phyloP scores from a whole-genome alignment of 2,329 filamentous ascomycete genomes.

The Calycina marina region DNA sequence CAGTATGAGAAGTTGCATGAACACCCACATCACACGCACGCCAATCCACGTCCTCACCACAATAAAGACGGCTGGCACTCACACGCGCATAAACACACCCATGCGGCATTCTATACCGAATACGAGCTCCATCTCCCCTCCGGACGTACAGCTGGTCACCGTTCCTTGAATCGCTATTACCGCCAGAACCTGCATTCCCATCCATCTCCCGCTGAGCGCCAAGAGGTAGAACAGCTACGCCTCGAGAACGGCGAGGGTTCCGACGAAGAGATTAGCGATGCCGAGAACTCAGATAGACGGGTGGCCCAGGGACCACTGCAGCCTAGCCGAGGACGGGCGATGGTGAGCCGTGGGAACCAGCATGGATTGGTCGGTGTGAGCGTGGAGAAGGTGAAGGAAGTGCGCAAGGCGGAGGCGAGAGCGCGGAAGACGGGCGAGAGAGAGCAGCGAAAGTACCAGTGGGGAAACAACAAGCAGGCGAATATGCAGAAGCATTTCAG shows the following conservation, averaged over 20 bases:
- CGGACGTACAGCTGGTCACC: constrained; percentile 78
- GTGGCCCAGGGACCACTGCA: no score
- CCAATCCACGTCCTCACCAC: constrained; percentile 57
- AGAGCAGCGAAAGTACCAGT: constrained; percentile 47
- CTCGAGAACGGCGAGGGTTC: constrained; percentile 38
- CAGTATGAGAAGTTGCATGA: constrained; percentile 59
- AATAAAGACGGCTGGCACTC: constrained; percentile 69
- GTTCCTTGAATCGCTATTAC: constrained; percentile 76
- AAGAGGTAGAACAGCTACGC: constrained; percentile 49
- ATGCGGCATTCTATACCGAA: constrained; percentile 78
- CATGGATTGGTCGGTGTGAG: constrained; percentile 68
- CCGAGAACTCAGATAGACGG: constrained; percentile 25
- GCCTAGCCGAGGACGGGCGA: constrained; percentile 33
- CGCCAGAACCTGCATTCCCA: constrained; percentile 83
- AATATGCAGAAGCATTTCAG: constrained; percentile 58
- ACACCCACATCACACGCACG: constrained; percentile 61
- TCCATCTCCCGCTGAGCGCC: constrained; percentile 63
- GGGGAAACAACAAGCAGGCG: constrained; percentile 53
- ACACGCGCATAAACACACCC: constrained; percentile 58
- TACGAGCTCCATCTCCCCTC: constrained; percentile 88
- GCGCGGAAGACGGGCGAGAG: constrained; percentile 50
- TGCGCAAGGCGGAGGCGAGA: constrained; percentile 51
- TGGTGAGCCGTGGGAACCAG: constrained; percentile 57
- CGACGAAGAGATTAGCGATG: constrained; percentile 26
- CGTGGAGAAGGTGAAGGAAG: constrained; percentile 58